These are phyloP conservation scores for Helotiales sp. DNA, from an alignment of 2,329 filamentous ascomycete species.

Conservation along the genomic window DNA sequence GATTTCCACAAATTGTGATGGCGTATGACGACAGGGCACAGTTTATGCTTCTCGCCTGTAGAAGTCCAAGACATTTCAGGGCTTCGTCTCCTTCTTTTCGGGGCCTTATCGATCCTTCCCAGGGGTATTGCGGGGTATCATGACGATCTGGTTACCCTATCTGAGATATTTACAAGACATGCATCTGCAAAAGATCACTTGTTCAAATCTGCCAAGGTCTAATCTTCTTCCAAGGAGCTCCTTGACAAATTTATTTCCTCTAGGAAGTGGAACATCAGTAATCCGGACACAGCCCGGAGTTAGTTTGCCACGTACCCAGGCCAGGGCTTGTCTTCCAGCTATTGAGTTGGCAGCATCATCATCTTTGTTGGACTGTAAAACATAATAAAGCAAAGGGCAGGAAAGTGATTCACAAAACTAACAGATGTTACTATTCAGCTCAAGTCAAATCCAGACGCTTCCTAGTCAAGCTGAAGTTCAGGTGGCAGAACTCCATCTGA, in stretches of 20 bases:
- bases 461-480: not conserved
- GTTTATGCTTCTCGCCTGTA: slow-evolving; percentile 1
- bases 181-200: not conserved
- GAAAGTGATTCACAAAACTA: not conserved
- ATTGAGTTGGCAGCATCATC: slow-evolving; percentile 2
- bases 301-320: not conserved
- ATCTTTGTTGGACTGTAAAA: not conserved
- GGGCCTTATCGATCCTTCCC: slow-evolving; percentile 7
- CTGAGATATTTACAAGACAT: not conserved
- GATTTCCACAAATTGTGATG: too few relatives aligned
- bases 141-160: not conserved
- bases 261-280: not conserved
- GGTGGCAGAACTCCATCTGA: not conserved
- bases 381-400: too few relatives aligned
- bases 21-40: not conserved
- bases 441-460: not conserved
- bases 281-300: not conserved
- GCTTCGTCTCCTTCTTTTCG: slow-evolving; percentile 11
- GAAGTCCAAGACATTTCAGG: not conserved
- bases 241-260: not conserved
- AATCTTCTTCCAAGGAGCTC: not conserved
- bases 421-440: not conserved
- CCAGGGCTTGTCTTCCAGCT: not conserved
- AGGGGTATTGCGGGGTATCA: slow-evolving; percentile 1
- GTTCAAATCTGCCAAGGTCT: not conserved